A percentile compares a stretch with the other conserved stretches of the same genome.
These are phyloP conservation scores for Collariella sp. DNA, from an alignment of 495 filamentous ascomycete genomes.

Conservation along the genomic window DNA sequence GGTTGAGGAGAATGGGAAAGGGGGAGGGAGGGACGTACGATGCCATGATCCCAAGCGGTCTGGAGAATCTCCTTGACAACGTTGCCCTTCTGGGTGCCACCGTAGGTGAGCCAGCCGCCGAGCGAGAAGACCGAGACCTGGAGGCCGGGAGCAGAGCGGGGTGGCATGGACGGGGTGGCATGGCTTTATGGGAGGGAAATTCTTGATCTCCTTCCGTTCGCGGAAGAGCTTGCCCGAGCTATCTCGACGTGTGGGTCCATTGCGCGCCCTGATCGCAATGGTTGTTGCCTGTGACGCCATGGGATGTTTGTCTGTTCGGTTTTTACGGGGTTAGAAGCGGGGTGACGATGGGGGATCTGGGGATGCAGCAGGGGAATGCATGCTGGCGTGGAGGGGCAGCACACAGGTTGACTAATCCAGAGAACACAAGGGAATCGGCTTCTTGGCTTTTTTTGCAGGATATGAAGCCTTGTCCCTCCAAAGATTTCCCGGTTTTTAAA, in stretches of 20 bases:
- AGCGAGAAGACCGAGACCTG: constrained; percentile 62
- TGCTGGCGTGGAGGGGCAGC: too few relatives aligned
- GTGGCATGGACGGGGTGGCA: too few relatives aligned
- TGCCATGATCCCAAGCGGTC: constrained; percentile 47
- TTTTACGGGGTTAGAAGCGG: constrained; percentile 4
- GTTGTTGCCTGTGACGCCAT: constrained; percentile 23
- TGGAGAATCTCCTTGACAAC: constrained; percentile 36
- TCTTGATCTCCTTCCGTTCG: background rate
- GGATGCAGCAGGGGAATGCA: too few relatives aligned
- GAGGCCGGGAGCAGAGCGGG: too few relatives aligned
- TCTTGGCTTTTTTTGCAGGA: too few relatives aligned
- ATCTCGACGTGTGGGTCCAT: constrained; percentile 7
- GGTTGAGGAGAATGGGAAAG: background rate
- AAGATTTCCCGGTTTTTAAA: too few relatives aligned
- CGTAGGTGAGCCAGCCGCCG: constrained; percentile 50
- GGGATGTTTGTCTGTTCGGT: constrained; percentile 1
- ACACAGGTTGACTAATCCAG: too few relatives aligned
- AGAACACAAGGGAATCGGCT: too few relatives aligned
- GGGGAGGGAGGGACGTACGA: constrained; percentile 21
- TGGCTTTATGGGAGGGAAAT: constrained; percentile 6
- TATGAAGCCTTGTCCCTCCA: too few relatives aligned
- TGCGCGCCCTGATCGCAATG: constrained; percentile 5
- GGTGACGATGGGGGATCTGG: background rate
- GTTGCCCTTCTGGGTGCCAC: constrained; percentile 35
- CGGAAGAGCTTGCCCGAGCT: constrained; percentile 9